These are phyloP conservation scores for Claviceps citrina DNA, from an alignment of 2,329 filamentous ascomycete genomes.

Conservation along the genomic window DNA sequence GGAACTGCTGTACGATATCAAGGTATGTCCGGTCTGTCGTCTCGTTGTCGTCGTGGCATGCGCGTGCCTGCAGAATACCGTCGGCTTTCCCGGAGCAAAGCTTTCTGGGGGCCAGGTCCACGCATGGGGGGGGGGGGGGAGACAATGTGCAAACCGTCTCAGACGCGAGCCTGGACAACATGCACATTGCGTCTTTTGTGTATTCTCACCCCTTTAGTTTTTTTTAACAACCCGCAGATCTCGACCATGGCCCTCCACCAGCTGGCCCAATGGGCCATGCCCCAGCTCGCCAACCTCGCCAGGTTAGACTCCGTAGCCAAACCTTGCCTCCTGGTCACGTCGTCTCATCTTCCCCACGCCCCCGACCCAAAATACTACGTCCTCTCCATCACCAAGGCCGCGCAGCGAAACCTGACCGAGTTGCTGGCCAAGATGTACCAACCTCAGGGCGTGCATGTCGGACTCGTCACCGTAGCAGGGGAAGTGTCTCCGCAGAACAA, in stretches of 20 bases:
- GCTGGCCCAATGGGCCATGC: constrained; percentile 31
- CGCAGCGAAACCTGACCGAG: constrained; percentile 33
- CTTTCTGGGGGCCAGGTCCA: too few relatives aligned
- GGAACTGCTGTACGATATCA: constrained; percentile 34
- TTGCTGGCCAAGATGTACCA: constrained; percentile 25
- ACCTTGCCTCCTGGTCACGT: constrained; percentile 34
- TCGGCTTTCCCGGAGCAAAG: too few relatives aligned
- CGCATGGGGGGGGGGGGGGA: too few relatives aligned
- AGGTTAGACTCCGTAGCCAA: constrained; percentile 15
- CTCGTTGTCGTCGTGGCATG: too few relatives aligned
- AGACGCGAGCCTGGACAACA: too few relatives aligned
- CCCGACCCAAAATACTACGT: constrained; percentile 32
- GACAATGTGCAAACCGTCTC: too few relatives aligned
- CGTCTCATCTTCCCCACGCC: constrained; percentile 29
- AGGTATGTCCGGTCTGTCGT: too few relatives aligned
- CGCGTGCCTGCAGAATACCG: too few relatives aligned
- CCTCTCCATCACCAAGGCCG: constrained; percentile 33
- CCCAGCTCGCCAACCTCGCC: constrained; percentile 21
- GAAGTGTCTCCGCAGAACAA: constrained; percentile 6
- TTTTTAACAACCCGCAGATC: constrained; percentile 17
- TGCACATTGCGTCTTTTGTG: too few relatives aligned
- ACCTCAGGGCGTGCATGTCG: constrained; percentile 28
- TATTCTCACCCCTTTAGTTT: too few relatives aligned
- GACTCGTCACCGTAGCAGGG: constrained; percentile 30
- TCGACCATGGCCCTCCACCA: constrained; percentile 32